A percentile compares a stretch with the other conserved stretches of the same genome.
These are phyloP conservation scores for Skeletonema grethae DNA, from an alignment of 108 stramenopile species.

Conservation along the genomic window DNA sequence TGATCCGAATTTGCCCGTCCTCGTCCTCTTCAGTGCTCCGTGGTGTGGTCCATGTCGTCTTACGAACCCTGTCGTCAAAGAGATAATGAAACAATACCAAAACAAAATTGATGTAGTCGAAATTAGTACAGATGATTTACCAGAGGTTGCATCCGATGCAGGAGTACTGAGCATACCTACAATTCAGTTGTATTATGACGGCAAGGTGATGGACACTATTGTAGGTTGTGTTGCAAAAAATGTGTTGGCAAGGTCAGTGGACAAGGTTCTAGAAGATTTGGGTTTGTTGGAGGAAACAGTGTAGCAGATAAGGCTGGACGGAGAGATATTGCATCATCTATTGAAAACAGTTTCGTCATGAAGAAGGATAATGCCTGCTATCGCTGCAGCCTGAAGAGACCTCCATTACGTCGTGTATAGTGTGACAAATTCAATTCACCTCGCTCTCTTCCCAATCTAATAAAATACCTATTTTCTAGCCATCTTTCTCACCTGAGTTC, in stretches of 20 bases:
- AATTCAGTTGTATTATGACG: slow-evolving; percentile 74
- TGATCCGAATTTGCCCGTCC: slow-evolving; percentile 42
- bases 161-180: slow-evolving; percentile 86
- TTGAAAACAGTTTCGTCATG: background rate
- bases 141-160: slow-evolving; percentile 70
- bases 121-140: slow-evolving; percentile 84
- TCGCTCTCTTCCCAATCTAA: background rate
- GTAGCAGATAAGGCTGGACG: background rate
- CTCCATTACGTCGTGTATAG: background rate
- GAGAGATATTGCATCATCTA: background rate
- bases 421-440: background rate
- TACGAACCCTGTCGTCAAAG: slow-evolving; percentile 76
- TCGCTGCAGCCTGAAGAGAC: background rate
- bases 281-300: slow-evolving; percentile 32
- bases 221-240: slow-evolving; percentile 85
- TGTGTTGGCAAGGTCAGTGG: slow-evolving; percentile 71
- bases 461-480: no score
- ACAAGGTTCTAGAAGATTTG: slow-evolving; percentile 80
- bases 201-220: slow-evolving; percentile 73
- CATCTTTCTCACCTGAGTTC: no score
- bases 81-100: slow-evolving; percentile 74
- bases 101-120: slow-evolving; percentile 67
- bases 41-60: slow-evolving; percentile 88
- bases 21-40: slow-evolving; percentile 82
- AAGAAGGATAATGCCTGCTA: background rate